Conservation (phyloP, 495 filamentous ascomycete species). For the Penicillium psychrofluorescens region DNA sequence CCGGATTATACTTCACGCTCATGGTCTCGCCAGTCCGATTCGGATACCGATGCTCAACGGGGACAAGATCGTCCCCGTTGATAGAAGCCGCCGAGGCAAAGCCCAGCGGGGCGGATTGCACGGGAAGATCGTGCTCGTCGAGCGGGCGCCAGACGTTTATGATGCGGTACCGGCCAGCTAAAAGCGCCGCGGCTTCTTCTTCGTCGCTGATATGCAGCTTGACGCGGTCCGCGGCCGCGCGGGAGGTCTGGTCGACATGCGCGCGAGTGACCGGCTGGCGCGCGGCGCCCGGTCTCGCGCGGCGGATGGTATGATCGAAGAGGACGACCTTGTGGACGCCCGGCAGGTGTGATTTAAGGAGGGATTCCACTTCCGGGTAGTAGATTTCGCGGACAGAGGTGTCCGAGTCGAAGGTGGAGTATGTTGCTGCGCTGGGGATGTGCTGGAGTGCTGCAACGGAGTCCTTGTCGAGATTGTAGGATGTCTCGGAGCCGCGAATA, state of each 20-base stretch:
- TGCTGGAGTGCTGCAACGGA: slow-evolving; percentile 56
- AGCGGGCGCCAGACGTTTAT: slow-evolving; percentile 86
- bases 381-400: slow-evolving; percentile 57
- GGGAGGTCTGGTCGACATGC: slow-evolving; percentile 77
- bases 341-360: slow-evolving; percentile 56
- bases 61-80: slow-evolving; percentile 50
- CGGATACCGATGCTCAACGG: slow-evolving; percentile 70
- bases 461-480: slow-evolving; percentile 63
- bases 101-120: slow-evolving; percentile 62
- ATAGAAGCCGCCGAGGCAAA: slow-evolving; percentile 60
- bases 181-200: slow-evolving; percentile 47
- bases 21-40: slow-evolving; percentile 68
- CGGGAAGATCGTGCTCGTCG: slow-evolving; percentile 52
- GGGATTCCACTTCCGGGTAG: slow-evolving; percentile 72
- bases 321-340: slow-evolving; percentile 57
- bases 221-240: slow-evolving; percentile 59
- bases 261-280: slow-evolving; percentile 62
- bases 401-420: slow-evolving; percentile 57
- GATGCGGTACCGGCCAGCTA: slow-evolving; percentile 63
- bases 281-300: slow-evolving; percentile 38
- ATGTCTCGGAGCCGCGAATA: slow-evolving; percentile 54
- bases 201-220: slow-evolving; percentile 51
- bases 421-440: slow-evolving; percentile 40
- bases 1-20: slow-evolving; percentile 52
- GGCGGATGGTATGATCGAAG: slow-evolving; percentile 90